Evolutionary conservation across 345 rosid genomes (phyloP), one percentile per base, ranked within the genome.

Genomic region (Citrus australasica): DNA sequence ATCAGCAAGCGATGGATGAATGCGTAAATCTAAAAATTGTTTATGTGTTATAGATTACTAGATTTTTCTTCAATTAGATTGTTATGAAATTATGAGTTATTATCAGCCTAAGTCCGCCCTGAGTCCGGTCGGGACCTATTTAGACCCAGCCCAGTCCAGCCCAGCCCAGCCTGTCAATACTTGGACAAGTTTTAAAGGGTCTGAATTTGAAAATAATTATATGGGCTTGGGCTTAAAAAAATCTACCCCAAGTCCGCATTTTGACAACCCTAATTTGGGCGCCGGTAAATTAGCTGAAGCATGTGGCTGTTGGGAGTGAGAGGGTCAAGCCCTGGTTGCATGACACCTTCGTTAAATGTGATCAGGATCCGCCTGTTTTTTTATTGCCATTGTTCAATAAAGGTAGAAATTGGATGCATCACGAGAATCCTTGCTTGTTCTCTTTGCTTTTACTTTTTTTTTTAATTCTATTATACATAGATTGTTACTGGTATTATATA

Each of bases 101-200:
- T 37, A 2, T 37, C 0, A 37, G 9, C 2, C 0, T 6, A 37
- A 7, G 40, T 6, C 40, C 2, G 40, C 1, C 2, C 38, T 6
- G 2, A 37, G 37, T 30, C 37, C 6, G 1, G 0, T 6, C 37
- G 0, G 1, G 1, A 6, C 3, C 7, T 7, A 0, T 5, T 32
- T 32, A 32, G 5, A 4, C 33, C 33, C 33, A 4, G 6, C 35
- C 35, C 35, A 4, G 6, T 6, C 35, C 35, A 32, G 33, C 33
- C 4, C 33, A 28, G 4, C 33, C 33, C 33, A 33, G 35, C 35
- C 6, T 1, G 6, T 33, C 6, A 33, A 33, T 33, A 5, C 6
- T 33, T 5, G 9, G 40, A 37, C 8, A 6, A 6, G 8, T 6
- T 37, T 1, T 38, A 38, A 38, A 7, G 40, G 40, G 1, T 7